phyloP scores from a whole-genome alignment of 306 rosid species.

The Crotalaria pallida region DNA sequence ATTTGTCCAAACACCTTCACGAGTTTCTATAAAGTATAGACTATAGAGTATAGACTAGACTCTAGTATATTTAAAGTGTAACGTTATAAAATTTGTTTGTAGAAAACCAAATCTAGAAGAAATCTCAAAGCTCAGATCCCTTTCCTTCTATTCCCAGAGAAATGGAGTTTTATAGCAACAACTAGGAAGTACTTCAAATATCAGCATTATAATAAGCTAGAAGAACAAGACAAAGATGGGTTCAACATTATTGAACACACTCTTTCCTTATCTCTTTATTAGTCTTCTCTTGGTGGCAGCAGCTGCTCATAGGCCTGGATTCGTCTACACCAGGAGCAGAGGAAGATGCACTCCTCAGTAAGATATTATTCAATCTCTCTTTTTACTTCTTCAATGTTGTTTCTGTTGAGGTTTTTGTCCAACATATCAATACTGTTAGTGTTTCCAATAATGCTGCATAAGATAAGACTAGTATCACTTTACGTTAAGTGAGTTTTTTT shows the following conservation, averaged over 20 bases:
- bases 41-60: no score
- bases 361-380: background rate
- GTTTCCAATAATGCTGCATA: background rate
- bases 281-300: background rate
- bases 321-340: constrained; percentile 54
- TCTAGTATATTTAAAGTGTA: background rate
- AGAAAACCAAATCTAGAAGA: constrained; percentile 12
- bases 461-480: background rate
- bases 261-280: background rate
- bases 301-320: constrained; percentile 42
- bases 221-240: constrained; percentile 3
- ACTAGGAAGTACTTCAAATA: background rate
- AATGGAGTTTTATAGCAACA: background rate
- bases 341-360: constrained; percentile 82
- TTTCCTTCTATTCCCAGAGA: background rate
- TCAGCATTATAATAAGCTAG: no score
- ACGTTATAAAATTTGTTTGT: constrained; percentile 19
- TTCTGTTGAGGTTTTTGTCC: background rate
- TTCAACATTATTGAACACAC: background rate
- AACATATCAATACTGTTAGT: no score
- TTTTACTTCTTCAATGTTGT: background rate
- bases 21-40: constrained; percentile 21
- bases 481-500: background rate
- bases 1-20: constrained; percentile 21
- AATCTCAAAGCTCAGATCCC: background rate